phyloP scores from a whole-genome alignment of 2,329 filamentous ascomycete species.

The Paraconiothyrium brasiliense region DNA sequence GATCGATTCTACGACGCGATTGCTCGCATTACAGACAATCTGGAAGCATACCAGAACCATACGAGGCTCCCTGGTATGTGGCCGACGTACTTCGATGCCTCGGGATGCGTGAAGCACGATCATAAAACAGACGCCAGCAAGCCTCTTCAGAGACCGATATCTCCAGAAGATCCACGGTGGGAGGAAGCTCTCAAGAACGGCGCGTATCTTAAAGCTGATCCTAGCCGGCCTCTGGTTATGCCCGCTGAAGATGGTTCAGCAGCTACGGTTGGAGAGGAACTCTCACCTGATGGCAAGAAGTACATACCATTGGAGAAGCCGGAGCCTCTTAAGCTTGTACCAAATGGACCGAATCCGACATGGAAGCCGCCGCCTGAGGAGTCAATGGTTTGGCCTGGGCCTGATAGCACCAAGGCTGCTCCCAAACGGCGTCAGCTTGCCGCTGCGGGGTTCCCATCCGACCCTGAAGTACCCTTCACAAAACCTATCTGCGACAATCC shows the following conservation, averaged over 20 bases:
- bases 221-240: slow-evolving; percentile 15
- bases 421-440: slow-evolving; percentile 37
- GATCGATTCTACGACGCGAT: slow-evolving; percentile 59
- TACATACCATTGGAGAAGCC: slow-evolving; percentile 45
- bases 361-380: slow-evolving; percentile 22
- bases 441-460: slow-evolving; percentile 27
- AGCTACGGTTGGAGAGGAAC: slow-evolving; percentile 27
- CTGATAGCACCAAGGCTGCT: slow-evolving; percentile 23
- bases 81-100: slow-evolving; percentile 57
- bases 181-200: slow-evolving; percentile 10
- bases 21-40: slow-evolving; percentile 55
- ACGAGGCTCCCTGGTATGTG: slow-evolving; percentile 60
- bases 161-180: slow-evolving; percentile 12
- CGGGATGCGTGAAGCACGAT: slow-evolving; percentile 45
- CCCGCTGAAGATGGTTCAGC: slow-evolving; percentile 5
- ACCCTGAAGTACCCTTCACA: slow-evolving; percentile 17
- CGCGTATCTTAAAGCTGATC: slow-evolving; percentile 18
- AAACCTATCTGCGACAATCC: slow-evolving; percentile 55
- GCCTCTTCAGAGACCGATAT: slow-evolving; percentile 34
- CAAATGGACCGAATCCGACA: slow-evolving; percentile 28
- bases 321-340: slow-evolving; percentile 37
- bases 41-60: slow-evolving; percentile 56
- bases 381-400: slow-evolving; percentile 22
- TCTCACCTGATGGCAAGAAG: slow-evolving; percentile 43
- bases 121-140: slow-evolving; percentile 33